Evolutionary conservation across 2,329 filamentous ascomycete species (phyloP).

Genomic region (Raffaelea ambrosiae): DNA sequence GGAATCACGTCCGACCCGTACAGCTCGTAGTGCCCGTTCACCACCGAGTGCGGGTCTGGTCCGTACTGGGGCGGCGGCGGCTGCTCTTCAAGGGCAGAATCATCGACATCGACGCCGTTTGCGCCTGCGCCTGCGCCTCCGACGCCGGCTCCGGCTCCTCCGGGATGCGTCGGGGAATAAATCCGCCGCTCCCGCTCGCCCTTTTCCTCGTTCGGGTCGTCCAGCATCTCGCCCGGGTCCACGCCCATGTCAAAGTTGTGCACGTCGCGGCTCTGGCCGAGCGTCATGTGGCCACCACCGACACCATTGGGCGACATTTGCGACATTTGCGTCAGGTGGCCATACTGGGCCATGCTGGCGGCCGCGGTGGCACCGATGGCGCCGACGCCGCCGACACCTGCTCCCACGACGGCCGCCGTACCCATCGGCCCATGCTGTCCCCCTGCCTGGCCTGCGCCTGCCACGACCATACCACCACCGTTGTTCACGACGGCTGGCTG

Average conservation of each 20-base stretch:
- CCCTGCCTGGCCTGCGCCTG: too few relatives aligned
- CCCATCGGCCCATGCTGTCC: too few relatives aligned
- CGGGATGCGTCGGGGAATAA: background rate
- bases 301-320: background rate
- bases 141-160: too few relatives aligned
- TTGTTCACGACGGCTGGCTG: too few relatives aligned
- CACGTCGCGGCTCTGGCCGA: background rate
- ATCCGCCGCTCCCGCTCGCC: constrained; percentile 2
- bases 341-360: background rate
- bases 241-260: background rate
- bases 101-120: background rate
- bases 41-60: background rate
- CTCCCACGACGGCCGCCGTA: too few relatives aligned
- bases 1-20: constrained; percentile 26
- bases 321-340: too few relatives aligned
- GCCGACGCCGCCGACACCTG: too few relatives aligned
- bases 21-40: constrained; percentile 27
- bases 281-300: background rate
- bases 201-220: constrained; percentile 1
- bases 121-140: background rate
- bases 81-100: background rate
- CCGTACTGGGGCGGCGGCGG: background rate
- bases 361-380: background rate
- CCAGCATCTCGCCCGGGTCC: background rate
- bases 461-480: too few relatives aligned